phyloP scores from a whole-genome alignment of 371 early-diverging fungal species.

The Zychaea mexicana region DNA sequence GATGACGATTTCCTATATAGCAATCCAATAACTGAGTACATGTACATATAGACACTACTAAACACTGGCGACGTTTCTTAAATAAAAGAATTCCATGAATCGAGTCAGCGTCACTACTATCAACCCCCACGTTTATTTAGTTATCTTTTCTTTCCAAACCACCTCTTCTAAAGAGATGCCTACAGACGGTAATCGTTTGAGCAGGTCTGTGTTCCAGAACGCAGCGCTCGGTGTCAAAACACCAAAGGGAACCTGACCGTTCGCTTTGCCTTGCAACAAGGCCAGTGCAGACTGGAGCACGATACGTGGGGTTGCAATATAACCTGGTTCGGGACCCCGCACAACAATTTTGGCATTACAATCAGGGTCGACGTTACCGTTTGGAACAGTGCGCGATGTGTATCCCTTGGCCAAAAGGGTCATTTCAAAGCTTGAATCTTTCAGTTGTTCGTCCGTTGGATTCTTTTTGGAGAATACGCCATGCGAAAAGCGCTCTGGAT shows the following conservation, averaged over 20 bases:
- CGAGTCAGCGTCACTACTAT: too few species aligned
- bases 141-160: not conserved
- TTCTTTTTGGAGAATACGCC: constrained; percentile 62
- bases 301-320: constrained; percentile 64
- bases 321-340: constrained; percentile 66
- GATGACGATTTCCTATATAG: too few species aligned
- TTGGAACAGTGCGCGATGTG: constrained; percentile 28
- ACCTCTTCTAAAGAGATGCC: constrained; percentile 55
- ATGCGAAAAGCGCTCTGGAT: constrained; percentile 57
- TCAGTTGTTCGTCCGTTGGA: constrained; percentile 57
- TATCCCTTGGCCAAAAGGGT: constrained; percentile 57
- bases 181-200: constrained; percentile 52
- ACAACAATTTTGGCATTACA: constrained; percentile 49
- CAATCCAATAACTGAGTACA: too few species aligned
- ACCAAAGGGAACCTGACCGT: constrained; percentile 29
- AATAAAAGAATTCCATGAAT: too few species aligned
- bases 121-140: not conserved
- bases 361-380: constrained; percentile 34
- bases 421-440: constrained; percentile 57
- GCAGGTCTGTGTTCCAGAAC: constrained; percentile 60
- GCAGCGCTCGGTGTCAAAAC: constrained; percentile 64
- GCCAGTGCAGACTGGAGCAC: constrained; percentile 59
- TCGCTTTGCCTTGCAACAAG: constrained; percentile 31
- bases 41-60: too few species aligned
- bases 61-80: too few species aligned